These are phyloP conservation scores for Acanthamoeba culbertsoni DNA, from an alignment of 208 protist genomes.

Conservation along the genomic window DNA sequence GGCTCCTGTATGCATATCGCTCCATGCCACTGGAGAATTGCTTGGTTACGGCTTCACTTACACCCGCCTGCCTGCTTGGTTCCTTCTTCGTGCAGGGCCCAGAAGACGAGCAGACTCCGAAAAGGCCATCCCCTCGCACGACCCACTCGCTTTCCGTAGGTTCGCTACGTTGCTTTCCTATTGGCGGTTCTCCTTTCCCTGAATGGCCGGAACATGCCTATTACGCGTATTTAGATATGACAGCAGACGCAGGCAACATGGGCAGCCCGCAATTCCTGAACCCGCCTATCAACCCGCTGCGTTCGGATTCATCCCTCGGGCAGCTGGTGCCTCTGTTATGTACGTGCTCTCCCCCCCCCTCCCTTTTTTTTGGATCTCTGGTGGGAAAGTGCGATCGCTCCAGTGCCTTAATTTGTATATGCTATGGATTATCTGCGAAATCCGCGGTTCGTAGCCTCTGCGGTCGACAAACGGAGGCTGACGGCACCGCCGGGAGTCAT, in stretches of 20 bases:
- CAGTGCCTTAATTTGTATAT: not conserved
- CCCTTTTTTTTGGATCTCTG: not conserved
- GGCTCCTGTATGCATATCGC: not conserved
- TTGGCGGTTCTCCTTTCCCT: not conserved
- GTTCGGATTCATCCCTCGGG: not conserved
- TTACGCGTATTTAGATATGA: not conserved
- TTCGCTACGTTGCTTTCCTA: not conserved
- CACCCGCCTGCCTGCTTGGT: not conserved
- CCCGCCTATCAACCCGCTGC: not conserved
- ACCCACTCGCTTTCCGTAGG: not conserved
- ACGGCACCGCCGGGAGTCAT: not conserved
- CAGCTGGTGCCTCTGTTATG: not conserved
- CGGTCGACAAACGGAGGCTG: not conserved
- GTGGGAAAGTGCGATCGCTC: not conserved
- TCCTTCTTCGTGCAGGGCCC: constrained; percentile 29
- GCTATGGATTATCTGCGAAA: too few relatives aligned
- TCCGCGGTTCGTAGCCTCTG: too few relatives aligned
- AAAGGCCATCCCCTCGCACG: not conserved
- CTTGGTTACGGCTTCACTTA: not conserved
- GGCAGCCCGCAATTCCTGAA: not conserved
- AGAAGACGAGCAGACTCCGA: not conserved
- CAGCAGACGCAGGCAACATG: not conserved
- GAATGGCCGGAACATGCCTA: not conserved
- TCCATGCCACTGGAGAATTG: not conserved
- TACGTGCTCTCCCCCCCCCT: not conserved